Conservation (phyloP, 768 basidiomycete species). For the Russula earlei region DNA sequence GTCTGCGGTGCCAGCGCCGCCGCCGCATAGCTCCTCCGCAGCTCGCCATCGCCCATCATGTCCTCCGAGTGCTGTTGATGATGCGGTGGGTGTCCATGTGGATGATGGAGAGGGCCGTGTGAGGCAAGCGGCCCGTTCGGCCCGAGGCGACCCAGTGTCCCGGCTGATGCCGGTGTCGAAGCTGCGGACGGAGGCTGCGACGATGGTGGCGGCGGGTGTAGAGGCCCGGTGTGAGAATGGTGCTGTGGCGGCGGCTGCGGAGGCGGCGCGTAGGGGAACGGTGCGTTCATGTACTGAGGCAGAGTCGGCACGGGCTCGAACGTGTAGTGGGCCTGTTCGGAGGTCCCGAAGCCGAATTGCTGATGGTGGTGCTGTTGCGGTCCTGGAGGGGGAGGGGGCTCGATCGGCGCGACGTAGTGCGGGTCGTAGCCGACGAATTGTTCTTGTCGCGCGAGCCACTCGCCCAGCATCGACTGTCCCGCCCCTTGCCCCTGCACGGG, state of each 20-base stretch:
- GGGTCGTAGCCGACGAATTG: neutral
- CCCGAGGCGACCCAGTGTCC: too few species aligned
- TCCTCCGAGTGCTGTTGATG: neutral
- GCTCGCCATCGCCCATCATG: neutral
- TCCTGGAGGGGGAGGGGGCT: neutral
- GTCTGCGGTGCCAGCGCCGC: slow-evolving; percentile 22
- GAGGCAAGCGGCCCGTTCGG: too few species aligned
- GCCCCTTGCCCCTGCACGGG: neutral
- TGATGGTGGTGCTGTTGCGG: neutral
- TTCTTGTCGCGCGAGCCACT: slow-evolving; percentile 14
- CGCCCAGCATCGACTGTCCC: neutral
- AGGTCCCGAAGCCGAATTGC: slow-evolving; percentile 9
- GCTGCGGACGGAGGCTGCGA: too few species aligned
- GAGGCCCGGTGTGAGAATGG: neutral
- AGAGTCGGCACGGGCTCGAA: neutral
- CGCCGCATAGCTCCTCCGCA: neutral
- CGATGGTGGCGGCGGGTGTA: too few species aligned
- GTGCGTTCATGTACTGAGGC: neutral
- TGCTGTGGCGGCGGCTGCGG: neutral
- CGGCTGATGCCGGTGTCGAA: too few species aligned
- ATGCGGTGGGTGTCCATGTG: too few species aligned
- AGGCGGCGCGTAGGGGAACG: neutral
- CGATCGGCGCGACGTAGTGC: slow-evolving; percentile 1
- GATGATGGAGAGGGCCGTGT: too few species aligned
- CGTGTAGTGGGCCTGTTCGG: slow-evolving; percentile 10